Base-by-base conservation (phyloP, 2,329 filamentous ascomycete genomes). In the Acrocalymma vagum region DNA sequence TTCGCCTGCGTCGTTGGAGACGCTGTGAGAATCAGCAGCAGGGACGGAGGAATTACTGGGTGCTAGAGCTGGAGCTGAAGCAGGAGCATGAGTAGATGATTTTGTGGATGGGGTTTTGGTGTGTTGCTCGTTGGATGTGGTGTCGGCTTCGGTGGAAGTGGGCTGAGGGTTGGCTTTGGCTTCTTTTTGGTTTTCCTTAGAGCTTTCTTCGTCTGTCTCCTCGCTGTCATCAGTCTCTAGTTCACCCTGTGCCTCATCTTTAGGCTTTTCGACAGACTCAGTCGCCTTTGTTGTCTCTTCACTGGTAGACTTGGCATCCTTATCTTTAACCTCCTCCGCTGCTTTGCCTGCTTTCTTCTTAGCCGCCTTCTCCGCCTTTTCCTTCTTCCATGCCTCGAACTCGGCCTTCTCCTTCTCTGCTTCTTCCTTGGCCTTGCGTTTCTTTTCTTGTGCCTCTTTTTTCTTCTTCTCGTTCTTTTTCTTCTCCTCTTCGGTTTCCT, bases 401-500 rank as follows among this genome's bases (percentile, higher is more conserved):
- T 56, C 61, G 2, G 44, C 47, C 20, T 50, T 68, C 15, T 61
- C 48, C 29, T 62, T 68, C 43, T 69, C 71, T 47, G 54, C 50
- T 15, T 54, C 51, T 21, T 61, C 59, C 18, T 62, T 54, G 16
- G 64, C 49, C 17, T 59, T 69, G 13, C 37, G 48, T 29, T 57
- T 56, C 37, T 58, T 58, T 18, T 62, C 52, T 46, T 60, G 65
- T 37, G 64, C 66, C 25, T 63, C 55, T 9, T 63, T 69, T 24
- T 63, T 60, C 29, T 65, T 59, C 37, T 69, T 57, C 18, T 70
- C 68, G 33, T 65, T 53, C 51, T 71, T 70, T 58, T 69, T 74
- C 38, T 67, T 62, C 10, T 72, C 65, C 31, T 65, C 73, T 16
- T 82, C 78, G 23, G 75, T 74, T n/a, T 77, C 71, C 17, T 74